A percentile compares a stretch with the other conserved stretches of the same genome.
phyloP scores from a whole-genome alignment of 1,139 yeast species.

The Protomyces inundatus region DNA sequence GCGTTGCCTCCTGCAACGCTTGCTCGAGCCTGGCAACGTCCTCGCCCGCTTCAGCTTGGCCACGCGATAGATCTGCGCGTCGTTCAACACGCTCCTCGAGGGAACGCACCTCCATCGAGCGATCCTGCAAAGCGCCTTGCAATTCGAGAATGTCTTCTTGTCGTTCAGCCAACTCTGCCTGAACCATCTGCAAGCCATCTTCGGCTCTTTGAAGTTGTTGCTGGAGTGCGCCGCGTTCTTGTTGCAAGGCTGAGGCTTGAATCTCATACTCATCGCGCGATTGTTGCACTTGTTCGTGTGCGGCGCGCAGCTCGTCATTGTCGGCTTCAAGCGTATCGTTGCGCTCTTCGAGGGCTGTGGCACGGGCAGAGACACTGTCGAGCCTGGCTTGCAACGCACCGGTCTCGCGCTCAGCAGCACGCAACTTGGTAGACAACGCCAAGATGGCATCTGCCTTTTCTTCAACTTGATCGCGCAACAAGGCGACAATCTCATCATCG shows the following conservation, averaged over 20 bases:
- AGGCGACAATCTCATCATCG: neutral
- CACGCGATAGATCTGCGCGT: neutral
- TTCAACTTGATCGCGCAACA: constrained; percentile 7
- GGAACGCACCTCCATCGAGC: constrained; percentile 12
- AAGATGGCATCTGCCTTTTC: constrained; percentile 22
- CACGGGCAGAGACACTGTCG: constrained; percentile 5
- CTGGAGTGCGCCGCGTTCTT: neutral
- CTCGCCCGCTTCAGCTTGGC: neutral
- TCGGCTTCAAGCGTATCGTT: constrained; percentile 20
- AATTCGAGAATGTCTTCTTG: constrained; percentile 31
- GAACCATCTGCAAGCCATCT: constrained; percentile 63
- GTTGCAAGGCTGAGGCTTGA: neutral
- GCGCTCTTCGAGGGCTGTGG: constrained; percentile 9
- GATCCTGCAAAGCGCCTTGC: constrained; percentile 26
- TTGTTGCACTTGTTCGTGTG: constrained; percentile 6
- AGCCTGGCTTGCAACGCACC: neutral
- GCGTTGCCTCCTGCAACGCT: constrained; percentile 28
- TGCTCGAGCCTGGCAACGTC: constrained; percentile 6
- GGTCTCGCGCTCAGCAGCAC: constrained; percentile 4
- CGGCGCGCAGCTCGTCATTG: neutral
- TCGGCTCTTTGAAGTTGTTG: neutral
- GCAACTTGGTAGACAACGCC: constrained; percentile 12
- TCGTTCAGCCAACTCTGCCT: constrained; percentile 44
- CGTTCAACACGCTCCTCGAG: constrained; percentile 2
- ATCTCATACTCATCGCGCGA: neutral